Evolutionary conservation across 176 grass and related monocot genomes (phyloP).

Genomic region (Zoysia japonica): DNA sequence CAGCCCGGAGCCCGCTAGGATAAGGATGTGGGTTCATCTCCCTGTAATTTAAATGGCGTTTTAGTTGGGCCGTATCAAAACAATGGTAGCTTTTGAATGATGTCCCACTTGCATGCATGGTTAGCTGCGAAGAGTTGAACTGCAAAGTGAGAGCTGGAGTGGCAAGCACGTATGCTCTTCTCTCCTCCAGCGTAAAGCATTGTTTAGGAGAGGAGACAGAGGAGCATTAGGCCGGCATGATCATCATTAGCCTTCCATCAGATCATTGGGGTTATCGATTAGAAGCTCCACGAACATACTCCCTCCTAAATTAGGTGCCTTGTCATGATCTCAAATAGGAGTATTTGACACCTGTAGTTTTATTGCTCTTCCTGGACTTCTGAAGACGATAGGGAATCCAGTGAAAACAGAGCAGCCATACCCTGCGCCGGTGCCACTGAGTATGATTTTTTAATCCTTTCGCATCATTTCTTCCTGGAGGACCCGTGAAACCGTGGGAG

Average conservation of each 20-base stretch:
- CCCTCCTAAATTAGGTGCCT: not conserved
- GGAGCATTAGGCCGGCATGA: slow-evolving; percentile 45
- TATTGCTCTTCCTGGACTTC: slow-evolving; percentile 11
- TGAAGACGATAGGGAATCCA: slow-evolving; percentile 23
- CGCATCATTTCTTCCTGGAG: no score
- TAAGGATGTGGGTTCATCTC: slow-evolving; percentile 48
- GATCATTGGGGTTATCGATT: slow-evolving; percentile 31
- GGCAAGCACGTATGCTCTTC: slow-evolving; percentile 41
- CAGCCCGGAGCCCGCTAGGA: slow-evolving; percentile 14
- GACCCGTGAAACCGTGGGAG: no score
- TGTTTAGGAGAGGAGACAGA: slow-evolving; percentile 26
- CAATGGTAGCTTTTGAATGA: slow-evolving; percentile 43
- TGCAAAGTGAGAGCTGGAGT: slow-evolving; percentile 32
- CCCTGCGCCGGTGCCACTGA: no score
- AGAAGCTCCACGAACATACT: not conserved
- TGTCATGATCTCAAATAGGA: not conserved
- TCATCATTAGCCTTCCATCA: slow-evolving; percentile 26
- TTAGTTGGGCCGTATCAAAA: slow-evolving; percentile 41
- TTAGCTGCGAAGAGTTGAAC: slow-evolving; percentile 16
- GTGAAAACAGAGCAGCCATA: not conserved
- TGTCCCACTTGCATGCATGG: slow-evolving; percentile 44
- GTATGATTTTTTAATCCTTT: no score
- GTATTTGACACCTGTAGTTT: not conserved
- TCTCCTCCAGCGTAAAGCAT: slow-evolving; percentile 20
- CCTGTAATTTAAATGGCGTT: slow-evolving; percentile 28